Base-by-base conservation (phyloP, 2,329 filamentous ascomycete genomes). In the Simplicillium aogashimaense region DNA sequence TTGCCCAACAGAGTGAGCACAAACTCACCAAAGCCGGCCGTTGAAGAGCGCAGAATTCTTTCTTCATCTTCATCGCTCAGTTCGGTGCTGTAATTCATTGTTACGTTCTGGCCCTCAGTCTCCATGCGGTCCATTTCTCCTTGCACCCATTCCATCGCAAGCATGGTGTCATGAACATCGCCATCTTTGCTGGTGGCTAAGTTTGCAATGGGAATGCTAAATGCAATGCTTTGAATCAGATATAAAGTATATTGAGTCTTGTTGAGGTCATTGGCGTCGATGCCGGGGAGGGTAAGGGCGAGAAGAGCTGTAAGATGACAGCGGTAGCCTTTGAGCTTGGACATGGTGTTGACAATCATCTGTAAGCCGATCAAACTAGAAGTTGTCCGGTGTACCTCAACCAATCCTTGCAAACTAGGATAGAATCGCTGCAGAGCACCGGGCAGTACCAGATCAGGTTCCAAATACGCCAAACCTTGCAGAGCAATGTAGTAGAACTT, bases 381-480 rank as follows among this genome's bases (percentile, higher is more conserved):
- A 5, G 89, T 90, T 2, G 92, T 98, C 39, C 92, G 79, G 65
- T 98, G 92, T 3, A 98, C 92, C 61, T 98, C 92, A 4, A 98
- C 92, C 39, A 98, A 69, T 1, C 94, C 94, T 60, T 98, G 92
- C 61, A 98, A 79, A 49, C 90, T 94, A 10, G 92, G 92, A 55
- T 98, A 98, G 54, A 98, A 97, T 45, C 92, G 78, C 60, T 98
- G 92, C 43, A 98, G 63, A 18, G 92, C 90, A 33, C 94, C 92
- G 1, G 92, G 92, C 2, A 98, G 70, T 43, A 98, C 90, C 50
- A 97, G 69, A 50, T 87, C 81, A 1, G 92, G 94, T 57, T 98
- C 90, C 35, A 98, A 70, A 53, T 84, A 95, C 2, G 92, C 85
- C 40, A 98, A 67, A 40, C 86, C 85, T 58, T 97, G 90, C 37